Evolutionary conservation across 2,329 filamentous ascomycete genomes (phyloP).

Genomic region (Periglandula ipomoeae): DNA sequence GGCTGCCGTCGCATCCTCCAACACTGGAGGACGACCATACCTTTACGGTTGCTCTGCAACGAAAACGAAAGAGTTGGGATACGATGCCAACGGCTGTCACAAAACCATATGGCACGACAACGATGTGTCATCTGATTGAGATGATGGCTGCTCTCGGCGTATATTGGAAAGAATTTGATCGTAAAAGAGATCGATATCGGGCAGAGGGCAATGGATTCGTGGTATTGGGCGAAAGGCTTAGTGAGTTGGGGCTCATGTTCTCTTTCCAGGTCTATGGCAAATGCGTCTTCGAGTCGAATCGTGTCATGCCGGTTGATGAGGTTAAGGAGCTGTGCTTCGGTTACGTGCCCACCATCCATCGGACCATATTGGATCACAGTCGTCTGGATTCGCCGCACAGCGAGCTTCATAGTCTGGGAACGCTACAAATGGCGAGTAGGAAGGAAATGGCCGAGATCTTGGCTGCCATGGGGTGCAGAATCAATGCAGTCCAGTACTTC

Average conservation of each 20-base stretch:
- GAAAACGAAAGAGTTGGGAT: conserved; percentile 39
- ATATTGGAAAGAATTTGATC: conserved; percentile 51
- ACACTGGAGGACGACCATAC: conserved; percentile 25
- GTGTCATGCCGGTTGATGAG: conserved; percentile 43
- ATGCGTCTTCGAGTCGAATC: conserved; percentile 37
- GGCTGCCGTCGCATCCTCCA: conserved; percentile 16
- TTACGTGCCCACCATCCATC: conserved; percentile 45
- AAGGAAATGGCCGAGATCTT: conserved; percentile 43
- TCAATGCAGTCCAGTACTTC: conserved; percentile 38
- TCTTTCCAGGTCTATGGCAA: conserved; percentile 42
- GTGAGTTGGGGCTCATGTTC: conserved; percentile 46
- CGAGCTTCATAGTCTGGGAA: conserved; percentile 30
- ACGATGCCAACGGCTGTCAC: conserved; percentile 38
- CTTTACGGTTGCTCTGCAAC: conserved; percentile 36
- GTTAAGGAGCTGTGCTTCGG: conserved; percentile 49
- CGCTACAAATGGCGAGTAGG: conserved; percentile 39
- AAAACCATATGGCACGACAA: conserved; percentile 43
- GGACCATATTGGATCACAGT: conserved; percentile 27
- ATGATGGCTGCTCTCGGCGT: conserved; percentile 45
- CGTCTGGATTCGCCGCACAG: conserved; percentile 29
- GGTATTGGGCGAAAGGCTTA: conserved; percentile 34
- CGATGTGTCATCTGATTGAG: conserved; percentile 47
- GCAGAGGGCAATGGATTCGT: conserved; percentile 47
- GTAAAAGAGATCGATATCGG: conserved; percentile 39
- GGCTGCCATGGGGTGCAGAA: conserved; percentile 43